Evolutionary conservation across 1,284 basidiomycete genomes (phyloP).

Genomic region (Boletus smithii): DNA sequence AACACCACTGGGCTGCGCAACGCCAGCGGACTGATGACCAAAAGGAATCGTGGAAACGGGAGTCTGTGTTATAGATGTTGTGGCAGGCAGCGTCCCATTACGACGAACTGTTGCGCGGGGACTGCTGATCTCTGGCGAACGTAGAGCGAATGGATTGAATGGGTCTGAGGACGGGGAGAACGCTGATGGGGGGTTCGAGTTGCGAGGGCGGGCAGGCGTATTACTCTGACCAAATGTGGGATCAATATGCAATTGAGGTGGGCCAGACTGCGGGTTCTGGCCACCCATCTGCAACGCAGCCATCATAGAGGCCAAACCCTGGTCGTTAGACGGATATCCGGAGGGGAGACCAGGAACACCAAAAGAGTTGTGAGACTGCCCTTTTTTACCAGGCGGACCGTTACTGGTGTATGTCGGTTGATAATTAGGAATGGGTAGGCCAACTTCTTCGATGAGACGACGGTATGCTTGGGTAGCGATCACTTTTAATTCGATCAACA

Average conservation of each 20-base stretch:
- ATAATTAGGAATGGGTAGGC: slow-evolving; percentile 83
- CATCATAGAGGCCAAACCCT: slow-evolving; percentile 84
- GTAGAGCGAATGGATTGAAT: slow-evolving; percentile 71
- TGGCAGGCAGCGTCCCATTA: slow-evolving; percentile 34
- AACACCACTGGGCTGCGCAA: slow-evolving; percentile 52
- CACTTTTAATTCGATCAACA: slow-evolving; percentile 84
- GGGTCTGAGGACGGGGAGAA: slow-evolving; percentile 68
- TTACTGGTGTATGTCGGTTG: slow-evolving; percentile 72
- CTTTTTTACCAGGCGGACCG: slow-evolving; percentile 66
- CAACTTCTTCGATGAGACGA: slow-evolving; percentile 90
- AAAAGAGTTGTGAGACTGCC: slow-evolving; percentile 52
- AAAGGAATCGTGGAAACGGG: slow-evolving; percentile 51
- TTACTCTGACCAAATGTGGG: slow-evolving; percentile 48
- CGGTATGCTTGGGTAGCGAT: slow-evolving; percentile 91
- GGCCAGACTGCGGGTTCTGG: slow-evolving; percentile 77
- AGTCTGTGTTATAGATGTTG: slow-evolving; percentile 37
- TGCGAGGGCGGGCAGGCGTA: slow-evolving; percentile 41
- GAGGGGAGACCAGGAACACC: slow-evolving; percentile 71
- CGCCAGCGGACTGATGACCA: slow-evolving; percentile 55
- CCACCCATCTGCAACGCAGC: slow-evolving; percentile 83
- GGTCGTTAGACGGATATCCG: slow-evolving; percentile 76
- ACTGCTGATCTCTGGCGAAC: slow-evolving; percentile 57
- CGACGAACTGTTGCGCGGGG: slow-evolving; percentile 53
- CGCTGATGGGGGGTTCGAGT: slow-evolving; percentile 47
- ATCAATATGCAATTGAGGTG: slow-evolving; percentile 68